Base-by-base conservation (phyloP, 2,329 filamentous ascomycete species). In the Phyllachora maydis region DNA sequence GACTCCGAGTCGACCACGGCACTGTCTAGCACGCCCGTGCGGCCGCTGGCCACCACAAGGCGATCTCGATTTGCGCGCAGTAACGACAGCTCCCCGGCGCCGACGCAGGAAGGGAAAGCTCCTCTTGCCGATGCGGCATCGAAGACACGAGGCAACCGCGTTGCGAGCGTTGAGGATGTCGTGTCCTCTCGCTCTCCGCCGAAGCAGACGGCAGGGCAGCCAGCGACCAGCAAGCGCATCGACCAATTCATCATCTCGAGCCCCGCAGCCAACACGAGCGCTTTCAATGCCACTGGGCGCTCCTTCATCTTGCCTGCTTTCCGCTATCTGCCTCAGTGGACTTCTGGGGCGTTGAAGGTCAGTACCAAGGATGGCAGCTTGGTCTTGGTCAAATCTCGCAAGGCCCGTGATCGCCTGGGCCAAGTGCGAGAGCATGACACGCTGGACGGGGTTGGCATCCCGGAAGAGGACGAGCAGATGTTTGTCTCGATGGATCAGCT, bases 401-500 rank as follows among this genome's bases (percentile, higher is more conserved):
- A 46, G 27, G 53, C 61, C 10, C 50, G 59, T 24, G 55, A 63
- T 27, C 49, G 40, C 11, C 37, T 42, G 5, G 38, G 40, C 13
- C 42, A 37, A 23, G 37, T 44, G 2, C 40, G 44, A 16, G 36
- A 47, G 9, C 57, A 65, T 28, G 55, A 47, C 18, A 48, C 57
- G 14, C 46, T 65, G n/a, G 56, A 61, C 26, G 53, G 46, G 10
- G 37, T 65, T 11, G 46, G 52, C 22, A 42, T 65, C 6, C 53
- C 59, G 3, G 47, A 57, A 26, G 60, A 63, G 20, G 61, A 65
- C 32, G 54, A 63, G 38, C 54, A 57, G 32, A 65, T 65, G 15
- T 64, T 65, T 30, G 60, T 66, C 19, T 66, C 61, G 6, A 52
- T 65, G 50, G 61, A 65, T 56, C 65, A 65, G 55, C 62, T 66